Percentiles rank a stretch among this genome's conserved stretches.
Evolutionary conservation across 2,329 filamentous ascomycete species (phyloP).

Genomic region (Metarhizium humberi): DNA sequence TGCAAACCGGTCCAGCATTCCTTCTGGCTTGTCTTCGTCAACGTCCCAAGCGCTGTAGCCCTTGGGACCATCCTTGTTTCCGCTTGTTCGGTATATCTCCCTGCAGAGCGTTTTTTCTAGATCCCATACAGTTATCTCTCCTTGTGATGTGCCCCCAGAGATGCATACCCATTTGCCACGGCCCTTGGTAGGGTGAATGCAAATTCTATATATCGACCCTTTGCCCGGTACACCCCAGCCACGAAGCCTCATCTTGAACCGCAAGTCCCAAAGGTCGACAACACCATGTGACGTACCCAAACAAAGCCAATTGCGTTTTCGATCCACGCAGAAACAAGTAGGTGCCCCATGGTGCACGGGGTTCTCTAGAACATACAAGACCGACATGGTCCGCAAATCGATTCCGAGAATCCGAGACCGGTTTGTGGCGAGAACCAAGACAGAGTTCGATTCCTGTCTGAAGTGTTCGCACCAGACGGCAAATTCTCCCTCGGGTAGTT

Average conservation of each 20-base stretch:
- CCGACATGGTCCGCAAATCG: conserved; percentile 77
- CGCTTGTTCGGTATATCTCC: conserved; percentile 73
- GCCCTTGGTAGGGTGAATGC: conserved; percentile 68
- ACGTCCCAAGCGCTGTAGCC: conserved; percentile 79
- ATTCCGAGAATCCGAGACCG: conserved; percentile 74
- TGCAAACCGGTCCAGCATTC: conserved; percentile 79
- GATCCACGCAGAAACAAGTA: conserved; percentile 84
- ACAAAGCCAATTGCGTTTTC: conserved; percentile 80
- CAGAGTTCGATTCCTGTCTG: conserved; percentile 70
- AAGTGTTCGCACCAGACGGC: conserved; percentile 91
- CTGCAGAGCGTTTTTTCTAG: conserved; percentile 81
- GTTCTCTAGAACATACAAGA: conserved; percentile 73
- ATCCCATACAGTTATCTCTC: conserved; percentile 93
- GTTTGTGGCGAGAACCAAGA: conserved; percentile 79
- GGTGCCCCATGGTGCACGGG: conserved; percentile 86
- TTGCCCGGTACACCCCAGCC: conserved; percentile 82
- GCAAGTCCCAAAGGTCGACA: conserved; percentile 88
- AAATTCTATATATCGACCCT: conserved; percentile 68
- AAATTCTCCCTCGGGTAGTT: conserved; percentile 63
- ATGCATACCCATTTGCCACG: conserved; percentile 81
- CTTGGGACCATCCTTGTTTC: conserved; percentile 49
- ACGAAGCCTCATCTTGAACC: conserved; percentile 82
- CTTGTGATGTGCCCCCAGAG: conserved; percentile 75
- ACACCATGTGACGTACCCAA: conserved; percentile 90
- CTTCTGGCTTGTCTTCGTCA: conserved; percentile 80